Evolutionary conservation across 164 flowering plant species (phyloP), one percentile per base, ranked within the genome.

Genomic region (Piper betle): DNA sequence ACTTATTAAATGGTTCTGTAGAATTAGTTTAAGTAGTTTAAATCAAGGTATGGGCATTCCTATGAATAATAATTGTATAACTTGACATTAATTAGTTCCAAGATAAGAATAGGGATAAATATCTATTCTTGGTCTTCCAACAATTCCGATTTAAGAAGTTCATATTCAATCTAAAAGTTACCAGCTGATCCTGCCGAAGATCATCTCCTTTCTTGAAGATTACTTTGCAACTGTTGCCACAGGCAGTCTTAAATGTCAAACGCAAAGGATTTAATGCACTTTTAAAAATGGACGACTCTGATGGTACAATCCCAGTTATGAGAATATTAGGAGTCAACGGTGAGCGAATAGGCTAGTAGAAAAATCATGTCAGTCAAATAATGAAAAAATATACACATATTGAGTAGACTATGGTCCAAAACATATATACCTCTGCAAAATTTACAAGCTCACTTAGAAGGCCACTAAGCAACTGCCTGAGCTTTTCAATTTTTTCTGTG

Each of bases 191-290:
- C 78, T 94, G 99, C 64, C 97, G 86, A 69, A 91, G 74, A 71
- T 94, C 99, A 76, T 94, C 99, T 63, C 99, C 99, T 72, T 94
- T 94, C 78, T 94, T 94, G 69, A 91, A 94, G 66, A 94, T 94
- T 55, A 94, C 68, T 81, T 82, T 85, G 80, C 86, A 86, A 58
- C 68, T 79, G 73, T 88, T 96, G 60, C 96, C 96, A 78, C 57
- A 76, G 57, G 82, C 83, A 33, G 91, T 84, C 62, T 88, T 81
- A 68, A 91, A 91, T 60, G 96, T 85, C 65, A 94, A 77, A 18
- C 96, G 89, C 74, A 94, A 74, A 67, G 99, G 99, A 79, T 88
- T 85, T 67, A 94, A 66, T 40, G 91, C 88, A 82, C 99, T 94
- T 79, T 94, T 94, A 65, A 94, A 94, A 65, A 91, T 77, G 54